Evolutionary conservation across 371 early-diverging fungal genomes (phyloP), one percentile per base, ranked within the genome.

Genomic region (Aphelidium insulamus): DNA sequence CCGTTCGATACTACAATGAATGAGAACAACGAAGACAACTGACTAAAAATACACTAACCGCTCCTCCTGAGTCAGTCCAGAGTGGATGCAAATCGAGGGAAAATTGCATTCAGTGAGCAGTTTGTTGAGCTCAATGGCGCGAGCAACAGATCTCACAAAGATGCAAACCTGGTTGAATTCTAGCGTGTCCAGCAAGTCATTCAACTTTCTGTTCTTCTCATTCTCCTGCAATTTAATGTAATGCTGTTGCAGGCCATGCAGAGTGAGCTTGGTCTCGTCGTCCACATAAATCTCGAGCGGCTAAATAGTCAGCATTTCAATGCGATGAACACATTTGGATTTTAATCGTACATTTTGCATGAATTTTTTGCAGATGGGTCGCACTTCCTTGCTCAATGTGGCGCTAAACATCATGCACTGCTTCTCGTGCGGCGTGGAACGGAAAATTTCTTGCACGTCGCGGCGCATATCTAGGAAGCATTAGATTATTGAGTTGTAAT

Each of bases 371-470:
- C 87, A 88, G 19, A 88, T 67, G 2, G 74, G 73, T 17, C 86
- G 73, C 46, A 83, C 78, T 30, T 85, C 91, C 58, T 83, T 78
- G 61, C 70, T 69, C 35, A 95, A 55, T 14, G 97, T 95, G 14
- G 97, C 97, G 26, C 76, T 73, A 57, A 86, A 95, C 92, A 95
- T 91, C 79, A 95, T 83, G 26, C 86, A 87, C 55, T 95, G 97
- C 67, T 95, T 95, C 54, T 77, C 70, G 50, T 83, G 86, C 19
- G 91, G 92, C 3, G 90, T 87, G 10, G 77, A 50, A 16, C 73
- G 57, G 78, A 92, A 92, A 37, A 95, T 91, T 20, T 83, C 84
- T 52, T 95, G 94, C 8, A 95, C 82, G 54, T 90, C 90, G 29
- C 77, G 66, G 39, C 97, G 80, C 94, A 95, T 92, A 43, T 88